Evolutionary conservation across 768 basidiomycete genomes (phyloP), one percentile per base, ranked within the genome.

Genomic region (Ramaria sp.): DNA sequence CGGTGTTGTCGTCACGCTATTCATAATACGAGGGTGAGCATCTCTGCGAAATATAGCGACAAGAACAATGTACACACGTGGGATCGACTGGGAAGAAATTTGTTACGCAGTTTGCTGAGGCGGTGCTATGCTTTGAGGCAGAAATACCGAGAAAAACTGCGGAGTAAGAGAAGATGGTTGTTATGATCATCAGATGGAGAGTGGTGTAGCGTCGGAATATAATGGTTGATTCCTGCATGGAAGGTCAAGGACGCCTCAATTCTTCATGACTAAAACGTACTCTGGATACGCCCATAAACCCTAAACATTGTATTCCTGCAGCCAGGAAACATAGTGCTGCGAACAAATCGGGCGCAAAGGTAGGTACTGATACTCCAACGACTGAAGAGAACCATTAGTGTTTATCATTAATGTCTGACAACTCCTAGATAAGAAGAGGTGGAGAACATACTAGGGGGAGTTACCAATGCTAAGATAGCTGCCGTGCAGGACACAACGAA

Each of bases 61-160:
- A 25, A 27, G 38, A 32, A 56, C 4, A 44, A 13, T 20, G 50
- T 22, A 53, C 32, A 34, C 9, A 34, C 56, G 9, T 48, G 41
- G 36, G 51, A 20, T 51, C 45, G 15, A 39, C 25, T 4, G 56
- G 50, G 54, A 55, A 59, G 55, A 58, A 60, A 53, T 62, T 53
- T 50, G 61, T 65, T 56, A 82, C 69, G 65, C 95, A 99, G 2
- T 75, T 73, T 1, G 71, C 60, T 60, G 86, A 75, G 18, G 93
- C 91, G 1, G 74, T 76, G 13, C 70, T 74, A 65, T 98, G 96
- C 30, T 81, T 78, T 13, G 79, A 66, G 3, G 86, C 91, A 22
- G 91, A 92, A 49, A 90, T 70, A 53, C 83, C 81, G 57, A 85
- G 82, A 84, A 93, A 88, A 15, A 78, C 86, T 8, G 83, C 85